A percentile compares a stretch with the other conserved stretches of the same genome.
Conservation (phyloP, 768 basidiomycete genomes). For the Pisolithus tinctorius region DNA sequence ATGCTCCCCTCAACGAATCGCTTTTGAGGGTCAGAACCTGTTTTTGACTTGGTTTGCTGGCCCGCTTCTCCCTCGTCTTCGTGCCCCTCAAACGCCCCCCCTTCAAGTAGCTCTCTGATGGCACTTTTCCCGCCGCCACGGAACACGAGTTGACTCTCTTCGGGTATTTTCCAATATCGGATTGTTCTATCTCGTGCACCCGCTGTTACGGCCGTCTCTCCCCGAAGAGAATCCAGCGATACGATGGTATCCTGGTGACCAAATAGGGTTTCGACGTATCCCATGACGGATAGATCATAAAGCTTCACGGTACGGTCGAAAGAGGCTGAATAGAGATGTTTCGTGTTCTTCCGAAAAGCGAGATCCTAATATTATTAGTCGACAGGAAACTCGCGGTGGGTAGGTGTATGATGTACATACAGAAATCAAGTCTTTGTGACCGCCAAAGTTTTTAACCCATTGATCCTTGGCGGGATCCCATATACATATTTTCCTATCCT, state of each 20-base stretch:
- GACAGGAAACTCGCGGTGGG: slow-evolving; percentile 22
- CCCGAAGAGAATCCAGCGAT: slow-evolving; percentile 70
- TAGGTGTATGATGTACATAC: slow-evolving; percentile 43
- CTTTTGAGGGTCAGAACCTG: slow-evolving; percentile 24
- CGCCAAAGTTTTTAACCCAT: slow-evolving; percentile 77
- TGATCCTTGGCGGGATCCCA: slow-evolving; percentile 75
- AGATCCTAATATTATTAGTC: slow-evolving; percentile 39
- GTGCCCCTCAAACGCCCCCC: slow-evolving; percentile 53
- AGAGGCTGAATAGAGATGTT: slow-evolving; percentile 64
- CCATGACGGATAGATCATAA: slow-evolving; percentile 77
- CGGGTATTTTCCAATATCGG: slow-evolving; percentile 93
- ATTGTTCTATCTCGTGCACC: slow-evolving; percentile 89
- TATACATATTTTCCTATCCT: slow-evolving; percentile 73
- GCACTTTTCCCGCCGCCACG: slow-evolving; percentile 88
- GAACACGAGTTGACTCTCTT: slow-evolving; percentile 93
- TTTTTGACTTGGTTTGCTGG: slow-evolving; percentile 31
- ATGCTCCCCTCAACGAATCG: slow-evolving; percentile 84
- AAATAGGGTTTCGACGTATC: slow-evolving; percentile 93
- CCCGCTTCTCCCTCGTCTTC: slow-evolving; percentile 45
- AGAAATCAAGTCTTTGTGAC: slow-evolving; percentile 64
- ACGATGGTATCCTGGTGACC: slow-evolving; percentile 92
- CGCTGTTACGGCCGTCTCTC: slow-evolving; percentile 79
- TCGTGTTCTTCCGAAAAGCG: slow-evolving; percentile 71
- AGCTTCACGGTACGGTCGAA: slow-evolving; percentile 88
- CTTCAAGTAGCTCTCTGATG: slow-evolving; percentile 75